Evolutionary conservation across 768 basidiomycete species (phyloP), one percentile per base, ranked within the genome.

Genomic region (Polyporus arcularius): DNA sequence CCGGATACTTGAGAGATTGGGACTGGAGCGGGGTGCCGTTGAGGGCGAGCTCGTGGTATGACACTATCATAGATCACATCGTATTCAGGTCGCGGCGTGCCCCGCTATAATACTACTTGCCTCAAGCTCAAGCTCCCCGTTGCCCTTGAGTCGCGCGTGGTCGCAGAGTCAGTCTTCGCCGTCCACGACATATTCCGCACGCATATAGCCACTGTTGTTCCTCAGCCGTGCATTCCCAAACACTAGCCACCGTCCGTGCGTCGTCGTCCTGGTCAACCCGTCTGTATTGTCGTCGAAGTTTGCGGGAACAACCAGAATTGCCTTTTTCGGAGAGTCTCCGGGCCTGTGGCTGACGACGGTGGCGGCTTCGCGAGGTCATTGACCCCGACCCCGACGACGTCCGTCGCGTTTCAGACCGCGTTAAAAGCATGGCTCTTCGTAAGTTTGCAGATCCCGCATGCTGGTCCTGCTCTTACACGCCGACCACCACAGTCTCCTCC

Each of bases 11-110:
- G 78, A 81, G 48, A 84, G 87, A 60, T 76, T 97, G 28, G 96
- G 89, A 3, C 72, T 98, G 21, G 90, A 95, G 64, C 80, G 84
- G 35, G 80, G 80, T 62, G 86, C 88, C 40, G 92, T 98, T 1
- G 94, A 97, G 73, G 96, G 95, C 43, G 95, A 98, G 72, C 77
- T 98, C 40, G 81, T 92, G 55, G 82, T 96, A 54, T 90, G 77
- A 76, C 49, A 41, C 35, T 55, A 58, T 31, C 51, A 32, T 62
- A 57, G 53, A 54, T 31, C 28, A 18, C 59, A 60, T 11, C 12
- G 28, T 31, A 28, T 31, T 40, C 16, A 26, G 18, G 12, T 50
- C 35, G 40, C 30, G 39, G 39, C 55, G 14, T 28, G 41, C 46
- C 31, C n/a, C 38, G 35, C 35, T 35, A 35, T 42, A 31, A n/a